Evolutionary conservation across 805 yeast genomes (phyloP).

Genomic region (Cyberlindnera mississippiensis): DNA sequence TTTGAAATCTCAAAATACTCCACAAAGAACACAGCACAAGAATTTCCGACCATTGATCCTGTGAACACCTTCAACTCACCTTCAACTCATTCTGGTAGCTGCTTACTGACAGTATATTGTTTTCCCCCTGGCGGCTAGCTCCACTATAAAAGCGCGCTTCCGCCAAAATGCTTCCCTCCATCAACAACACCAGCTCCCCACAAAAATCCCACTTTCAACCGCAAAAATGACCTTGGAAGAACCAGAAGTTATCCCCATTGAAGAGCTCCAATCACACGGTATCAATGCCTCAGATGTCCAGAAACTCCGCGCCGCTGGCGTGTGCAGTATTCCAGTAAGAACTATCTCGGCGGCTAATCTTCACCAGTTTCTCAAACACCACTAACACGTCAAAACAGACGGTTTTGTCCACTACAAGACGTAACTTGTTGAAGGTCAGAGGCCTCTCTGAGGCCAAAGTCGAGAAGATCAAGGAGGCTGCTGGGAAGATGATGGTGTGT

Average conservation of each 20-base stretch:
- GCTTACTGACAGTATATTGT: no score
- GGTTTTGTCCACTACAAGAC: constrained; percentile 56
- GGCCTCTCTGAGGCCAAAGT: constrained; percentile 77
- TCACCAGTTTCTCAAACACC: no score
- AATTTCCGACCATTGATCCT: no score
- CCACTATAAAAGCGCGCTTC: no score
- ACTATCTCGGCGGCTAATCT: constrained; percentile 17
- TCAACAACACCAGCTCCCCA: background rate
- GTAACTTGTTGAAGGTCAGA: constrained; percentile 59
- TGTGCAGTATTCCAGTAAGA: constrained; percentile 60
- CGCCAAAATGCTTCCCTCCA: no score
- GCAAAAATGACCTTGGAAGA: constrained; percentile 14
- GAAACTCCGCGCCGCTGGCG: constrained; percentile 63
- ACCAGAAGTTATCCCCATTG: constrained; percentile 34
- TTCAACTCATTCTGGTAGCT: no score
- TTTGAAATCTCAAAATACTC: no score
- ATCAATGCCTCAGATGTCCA: constrained; percentile 69
- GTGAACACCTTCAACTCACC: no score
- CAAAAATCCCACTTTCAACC: no score
- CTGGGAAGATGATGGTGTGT: constrained; percentile 49
- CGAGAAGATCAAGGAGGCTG: constrained; percentile 71
- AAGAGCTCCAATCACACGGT: constrained; percentile 60
- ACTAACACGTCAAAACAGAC: constrained; percentile 30
- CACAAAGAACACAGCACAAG: no score
- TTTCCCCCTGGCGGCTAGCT: no score